These are phyloP conservation scores for Rhododendron ovatum DNA, from an alignment of 148 eudicot genomes.

Conservation along the genomic window DNA sequence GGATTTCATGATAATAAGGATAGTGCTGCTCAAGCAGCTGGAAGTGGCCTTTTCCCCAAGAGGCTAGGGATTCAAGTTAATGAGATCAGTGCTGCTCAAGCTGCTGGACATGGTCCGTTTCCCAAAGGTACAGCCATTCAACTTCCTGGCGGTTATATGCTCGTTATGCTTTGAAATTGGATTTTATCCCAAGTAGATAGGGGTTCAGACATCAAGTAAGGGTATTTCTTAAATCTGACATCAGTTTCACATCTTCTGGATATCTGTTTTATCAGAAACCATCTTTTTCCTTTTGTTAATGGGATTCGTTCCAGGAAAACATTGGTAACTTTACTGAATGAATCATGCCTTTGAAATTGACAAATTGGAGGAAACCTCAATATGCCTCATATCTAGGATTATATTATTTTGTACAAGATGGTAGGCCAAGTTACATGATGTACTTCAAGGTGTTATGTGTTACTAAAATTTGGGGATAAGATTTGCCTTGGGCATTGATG, in stretches of 20 bases:
- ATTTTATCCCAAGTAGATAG: conserved; percentile 6
- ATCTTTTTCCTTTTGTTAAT: neutral
- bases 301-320: neutral
- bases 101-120: conserved; percentile 8
- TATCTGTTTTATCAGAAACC: neutral
- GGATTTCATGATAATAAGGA: neutral
- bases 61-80: conserved; percentile 25
- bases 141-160: neutral
- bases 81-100: conserved; percentile 16
- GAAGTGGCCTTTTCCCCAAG: conserved; percentile 13
- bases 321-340: neutral
- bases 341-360: neutral
- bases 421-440: neutral
- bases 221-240: neutral
- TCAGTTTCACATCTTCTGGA: neutral
- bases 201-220: neutral
- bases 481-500: neutral
- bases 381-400: neutral
- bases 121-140: neutral
- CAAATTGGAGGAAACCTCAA: neutral
- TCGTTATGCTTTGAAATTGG: neutral
- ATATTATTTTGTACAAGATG: neutral
- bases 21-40: conserved; percentile 11
- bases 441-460: neutral
- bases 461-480: neutral